Evolutionary conservation across 164 flowering plant genomes (phyloP).

Genomic region (Magnolia kwangsiensis): DNA sequence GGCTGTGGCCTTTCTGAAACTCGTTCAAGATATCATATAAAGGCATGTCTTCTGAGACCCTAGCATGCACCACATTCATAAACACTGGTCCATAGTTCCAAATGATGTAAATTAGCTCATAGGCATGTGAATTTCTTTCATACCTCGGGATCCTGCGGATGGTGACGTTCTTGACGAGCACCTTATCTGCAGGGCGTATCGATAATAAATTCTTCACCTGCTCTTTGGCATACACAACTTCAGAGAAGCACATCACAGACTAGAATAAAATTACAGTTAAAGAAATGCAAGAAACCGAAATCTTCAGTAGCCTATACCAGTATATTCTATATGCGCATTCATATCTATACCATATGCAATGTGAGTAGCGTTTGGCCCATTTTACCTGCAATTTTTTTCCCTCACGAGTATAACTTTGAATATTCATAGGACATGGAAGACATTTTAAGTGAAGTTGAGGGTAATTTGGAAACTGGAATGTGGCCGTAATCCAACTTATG

Average conservation of each 20-base stretch:
- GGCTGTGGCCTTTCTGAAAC: constrained; percentile 98
- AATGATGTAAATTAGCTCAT: background rate
- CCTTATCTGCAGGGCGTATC: constrained; percentile 77
- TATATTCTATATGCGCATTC: too few species aligned
- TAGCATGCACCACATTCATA: constrained; percentile 17
- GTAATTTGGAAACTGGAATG: too few species aligned
- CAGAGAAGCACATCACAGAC: background rate
- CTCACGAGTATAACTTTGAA: too few species aligned
- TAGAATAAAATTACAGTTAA: background rate
- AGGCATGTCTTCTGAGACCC: constrained; percentile 79
- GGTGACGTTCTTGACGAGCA: constrained; percentile 82
- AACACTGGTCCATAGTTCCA: background rate
- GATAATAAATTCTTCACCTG: constrained; percentile 87
- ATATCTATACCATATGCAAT: too few species aligned
- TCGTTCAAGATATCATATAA: constrained; percentile 91
- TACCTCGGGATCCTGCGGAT: constrained; percentile 94
- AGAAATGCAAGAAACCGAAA: background rate
- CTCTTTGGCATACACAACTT: background rate
- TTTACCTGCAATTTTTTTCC: too few species aligned
- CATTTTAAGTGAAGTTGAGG: too few species aligned
- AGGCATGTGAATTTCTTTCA: background rate
- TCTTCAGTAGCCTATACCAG: too few species aligned
- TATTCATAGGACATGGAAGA: too few species aligned
- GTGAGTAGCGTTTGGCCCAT: too few species aligned
- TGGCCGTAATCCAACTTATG: too few species aligned